Conservation (phyloP, 371 early-diverging fungal species). For the Mucor velutinosus region DNA sequence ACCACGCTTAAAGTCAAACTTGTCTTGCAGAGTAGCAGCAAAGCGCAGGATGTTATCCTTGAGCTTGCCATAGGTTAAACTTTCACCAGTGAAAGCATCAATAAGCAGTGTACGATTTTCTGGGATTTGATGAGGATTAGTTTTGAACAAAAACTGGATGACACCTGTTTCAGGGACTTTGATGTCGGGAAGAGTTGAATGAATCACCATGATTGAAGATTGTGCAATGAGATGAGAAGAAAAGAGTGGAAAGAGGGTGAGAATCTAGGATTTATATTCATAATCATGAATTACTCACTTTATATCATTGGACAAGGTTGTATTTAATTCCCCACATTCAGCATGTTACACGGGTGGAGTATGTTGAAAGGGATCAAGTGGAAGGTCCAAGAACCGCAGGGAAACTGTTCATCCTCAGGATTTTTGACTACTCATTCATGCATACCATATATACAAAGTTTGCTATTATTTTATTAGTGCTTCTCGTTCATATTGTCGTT, state of each 20-base stretch:
- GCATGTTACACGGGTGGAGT: neutral
- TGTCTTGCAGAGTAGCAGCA: slow-evolving; percentile 72
- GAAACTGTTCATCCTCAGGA: too few species aligned
- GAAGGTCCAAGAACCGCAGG: neutral
- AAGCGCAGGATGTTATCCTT: slow-evolving; percentile 57
- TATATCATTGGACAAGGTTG: neutral
- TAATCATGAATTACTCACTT: neutral
- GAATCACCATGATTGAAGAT: slow-evolving; percentile 18
- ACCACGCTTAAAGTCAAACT: slow-evolving; percentile 56
- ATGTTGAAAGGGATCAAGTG: neutral
- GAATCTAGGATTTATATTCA: neutral
- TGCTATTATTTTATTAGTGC: too few species aligned
- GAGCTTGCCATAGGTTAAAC: slow-evolving; percentile 67
- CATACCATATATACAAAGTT: too few species aligned
- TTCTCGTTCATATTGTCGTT: too few species aligned
- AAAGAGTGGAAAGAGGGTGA: neutral
- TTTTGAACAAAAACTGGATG: slow-evolving; percentile 18
- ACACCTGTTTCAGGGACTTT: slow-evolving; percentile 18
- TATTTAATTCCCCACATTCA: neutral
- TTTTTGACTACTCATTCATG: too few species aligned
- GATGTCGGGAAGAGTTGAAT: slow-evolving; percentile 15
- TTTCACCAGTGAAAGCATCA: slow-evolving; percentile 56
- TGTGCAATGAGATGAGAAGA: too few species aligned
- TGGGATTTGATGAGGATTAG: slow-evolving; percentile 23
- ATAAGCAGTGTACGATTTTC: slow-evolving; percentile 55